phyloP scores from a whole-genome alignment of 2,329 filamentous ascomycete species.

The Xylariaceae sp. region DNA sequence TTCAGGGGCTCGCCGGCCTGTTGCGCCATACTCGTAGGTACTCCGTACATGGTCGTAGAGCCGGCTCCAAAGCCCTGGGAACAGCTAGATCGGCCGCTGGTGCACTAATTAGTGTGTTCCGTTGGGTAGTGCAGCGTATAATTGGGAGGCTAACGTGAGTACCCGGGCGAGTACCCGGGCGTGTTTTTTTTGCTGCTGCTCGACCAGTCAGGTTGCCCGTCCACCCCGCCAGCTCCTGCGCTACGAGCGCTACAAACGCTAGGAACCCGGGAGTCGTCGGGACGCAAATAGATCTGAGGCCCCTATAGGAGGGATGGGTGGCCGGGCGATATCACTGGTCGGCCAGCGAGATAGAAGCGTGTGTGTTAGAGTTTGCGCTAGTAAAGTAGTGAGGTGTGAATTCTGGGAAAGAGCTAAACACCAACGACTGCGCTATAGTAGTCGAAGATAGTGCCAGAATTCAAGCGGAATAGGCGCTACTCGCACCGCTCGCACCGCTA shows the following conservation, averaged over 20 bases:
- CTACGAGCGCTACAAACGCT: background rate
- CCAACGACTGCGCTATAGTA: too few species aligned
- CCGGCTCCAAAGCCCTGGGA: background rate
- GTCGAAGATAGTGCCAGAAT: too few species aligned
- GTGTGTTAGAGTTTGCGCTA: background rate
- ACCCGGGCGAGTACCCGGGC: background rate
- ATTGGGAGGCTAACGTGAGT: background rate
- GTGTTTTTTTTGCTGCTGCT: background rate
- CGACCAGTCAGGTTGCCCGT: background rate
- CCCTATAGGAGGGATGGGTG: too few species aligned
- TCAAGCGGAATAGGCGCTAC: too few species aligned
- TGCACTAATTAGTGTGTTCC: background rate
- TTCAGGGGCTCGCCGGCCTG: background rate
- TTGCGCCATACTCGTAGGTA: background rate
- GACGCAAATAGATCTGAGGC: background rate
- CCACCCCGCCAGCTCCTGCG: background rate
- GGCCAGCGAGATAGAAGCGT: background rate
- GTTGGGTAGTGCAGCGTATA: too few species aligned
- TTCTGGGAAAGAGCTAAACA: too few species aligned
- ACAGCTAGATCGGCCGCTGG: background rate
- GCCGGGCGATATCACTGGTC: background rate
- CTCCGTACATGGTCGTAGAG: slow-evolving; percentile 1
- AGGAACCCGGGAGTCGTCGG: background rate
- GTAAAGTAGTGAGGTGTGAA: background rate
- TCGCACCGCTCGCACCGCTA: background rate